Percentiles rank a stretch among this genome's conserved stretches.
These are phyloP conservation scores for Penicillium bialowiezense DNA, from an alignment of 495 filamentous ascomycete genomes.

Conservation along the genomic window DNA sequence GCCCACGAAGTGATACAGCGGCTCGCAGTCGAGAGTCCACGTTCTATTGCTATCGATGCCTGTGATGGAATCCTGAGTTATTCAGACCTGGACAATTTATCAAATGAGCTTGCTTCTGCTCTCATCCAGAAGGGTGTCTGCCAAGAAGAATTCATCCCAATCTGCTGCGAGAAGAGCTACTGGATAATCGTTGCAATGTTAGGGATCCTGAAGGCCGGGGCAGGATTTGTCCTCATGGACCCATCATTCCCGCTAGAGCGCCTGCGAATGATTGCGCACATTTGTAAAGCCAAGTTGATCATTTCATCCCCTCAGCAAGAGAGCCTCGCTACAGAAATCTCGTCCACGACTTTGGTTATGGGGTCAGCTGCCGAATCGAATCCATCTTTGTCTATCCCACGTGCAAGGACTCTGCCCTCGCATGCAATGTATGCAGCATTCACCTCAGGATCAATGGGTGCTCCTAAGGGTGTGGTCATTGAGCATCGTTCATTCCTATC, in stretches of 20 bases:
- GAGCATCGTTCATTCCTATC: not conserved
- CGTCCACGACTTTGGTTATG: too few relatives aligned
- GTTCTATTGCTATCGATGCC: constrained; percentile 15
- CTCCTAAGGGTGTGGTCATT: not conserved
- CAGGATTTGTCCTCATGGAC: not conserved
- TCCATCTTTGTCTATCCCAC: too few relatives aligned
- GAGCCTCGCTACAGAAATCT: too few relatives aligned
- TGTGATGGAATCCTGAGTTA: constrained; percentile 54
- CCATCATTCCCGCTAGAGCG: not conserved
- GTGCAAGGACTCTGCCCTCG: too few relatives aligned
- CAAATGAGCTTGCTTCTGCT: constrained; percentile 25
- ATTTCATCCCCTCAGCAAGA: too few relatives aligned
- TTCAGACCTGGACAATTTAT: constrained; percentile 33
- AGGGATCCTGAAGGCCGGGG: constrained; percentile 38
- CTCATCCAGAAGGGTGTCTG: constrained; percentile 21
- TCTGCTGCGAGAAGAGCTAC: constrained; percentile 45
- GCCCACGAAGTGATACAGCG: too few relatives aligned
- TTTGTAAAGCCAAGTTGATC: too few relatives aligned
- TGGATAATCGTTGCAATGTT: constrained; percentile 41
- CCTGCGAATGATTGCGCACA: too few relatives aligned
- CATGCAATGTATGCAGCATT: not conserved
- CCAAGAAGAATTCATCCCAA: constrained; percentile 33
- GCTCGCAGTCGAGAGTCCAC: not conserved
- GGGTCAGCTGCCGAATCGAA: too few relatives aligned
- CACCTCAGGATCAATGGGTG: not conserved